phyloP scores from a whole-genome alignment of 495 filamentous ascomycete species.

The Alectoria sarmentosa region DNA sequence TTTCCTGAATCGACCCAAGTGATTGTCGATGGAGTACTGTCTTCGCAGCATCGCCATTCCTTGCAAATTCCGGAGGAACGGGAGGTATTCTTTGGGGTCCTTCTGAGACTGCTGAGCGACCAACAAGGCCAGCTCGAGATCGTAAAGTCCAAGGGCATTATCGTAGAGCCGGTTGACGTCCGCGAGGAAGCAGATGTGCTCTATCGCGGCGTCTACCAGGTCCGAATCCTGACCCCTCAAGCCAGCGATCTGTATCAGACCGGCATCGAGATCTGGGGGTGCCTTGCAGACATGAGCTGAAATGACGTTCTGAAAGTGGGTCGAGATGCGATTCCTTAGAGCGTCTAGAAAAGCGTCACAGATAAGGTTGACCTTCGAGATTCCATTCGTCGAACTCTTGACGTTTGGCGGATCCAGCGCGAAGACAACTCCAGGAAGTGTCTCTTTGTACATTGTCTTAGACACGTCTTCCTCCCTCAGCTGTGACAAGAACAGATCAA shows the following conservation, averaged over 20 bases:
- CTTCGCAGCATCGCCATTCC: constrained; percentile 58
- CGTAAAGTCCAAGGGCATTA: constrained; percentile 80
- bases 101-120: constrained; percentile 95
- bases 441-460: constrained; percentile 88
- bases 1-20: constrained; percentile 66
- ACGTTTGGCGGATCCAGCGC: neutral
- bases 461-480: constrained; percentile 91
- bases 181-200: constrained; percentile 94
- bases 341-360: constrained; percentile 76
- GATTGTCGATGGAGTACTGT: constrained; percentile 80
- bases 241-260: constrained; percentile 66
- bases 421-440: constrained; percentile 37
- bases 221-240: constrained; percentile 59
- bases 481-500: constrained; percentile 89
- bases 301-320: constrained; percentile 83
- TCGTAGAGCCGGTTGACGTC: constrained; percentile 93
- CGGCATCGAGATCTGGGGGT: constrained; percentile 84
- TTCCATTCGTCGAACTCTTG: constrained; percentile 24
- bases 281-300: constrained; percentile 90
- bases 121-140: constrained; percentile 80
- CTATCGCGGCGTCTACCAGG: constrained; percentile 54
- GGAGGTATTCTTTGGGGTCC: constrained; percentile 92
- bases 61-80: constrained; percentile 83
- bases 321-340: constrained; percentile 54
- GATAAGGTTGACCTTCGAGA: constrained; percentile 74